Evolutionary conservation across 805 yeast genomes (phyloP).

Genomic region (Nakazawaea ishiwadae): DNA sequence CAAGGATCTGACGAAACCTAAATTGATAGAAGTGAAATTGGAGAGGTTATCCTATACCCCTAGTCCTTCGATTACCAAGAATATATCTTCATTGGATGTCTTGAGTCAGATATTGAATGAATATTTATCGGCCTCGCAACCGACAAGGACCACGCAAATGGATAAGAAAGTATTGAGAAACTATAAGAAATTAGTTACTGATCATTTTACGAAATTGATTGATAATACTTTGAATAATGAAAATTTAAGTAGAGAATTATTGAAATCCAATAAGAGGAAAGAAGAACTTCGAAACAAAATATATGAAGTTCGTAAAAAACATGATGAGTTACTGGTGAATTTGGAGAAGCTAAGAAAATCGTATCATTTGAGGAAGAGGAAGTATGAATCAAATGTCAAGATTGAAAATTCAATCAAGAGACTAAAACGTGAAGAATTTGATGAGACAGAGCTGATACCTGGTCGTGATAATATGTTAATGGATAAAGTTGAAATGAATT

Average conservation of each 20-base stretch:
- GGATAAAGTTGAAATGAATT: constrained; percentile 15
- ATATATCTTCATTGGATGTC: constrained; percentile 27
- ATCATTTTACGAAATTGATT: constrained; percentile 26
- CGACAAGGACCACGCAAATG: constrained; percentile 14
- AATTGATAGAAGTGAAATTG: constrained; percentile 9
- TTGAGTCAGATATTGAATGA: constrained; percentile 26
- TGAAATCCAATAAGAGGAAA: constrained; percentile 24
- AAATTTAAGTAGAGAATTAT: constrained; percentile 24
- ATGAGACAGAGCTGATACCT: too few species aligned
- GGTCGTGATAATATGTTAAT: neutral
- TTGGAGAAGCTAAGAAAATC: constrained; percentile 19
- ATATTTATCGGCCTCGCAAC: constrained; percentile 20
- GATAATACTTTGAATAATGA: constrained; percentile 33
- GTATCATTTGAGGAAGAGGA: constrained; percentile 14
- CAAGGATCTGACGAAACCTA: neutral
- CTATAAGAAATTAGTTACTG: constrained; percentile 20
- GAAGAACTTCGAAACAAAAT: constrained; percentile 24
- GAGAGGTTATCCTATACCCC: constrained; percentile 10
- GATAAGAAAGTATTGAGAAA: constrained; percentile 11
- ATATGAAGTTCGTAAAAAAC: constrained; percentile 22
- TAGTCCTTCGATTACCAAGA: constrained; percentile 11
- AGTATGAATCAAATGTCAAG: constrained; percentile 13
- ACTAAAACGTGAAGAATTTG: constrained; percentile 1
- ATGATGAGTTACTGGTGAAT: constrained; percentile 18
- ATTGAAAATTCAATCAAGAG: constrained; percentile 1